Percentiles rank a stretch among this genome's conserved stretches.
Conservation (phyloP, 306 rosid genomes). For the Lotus japonicus region DNA sequence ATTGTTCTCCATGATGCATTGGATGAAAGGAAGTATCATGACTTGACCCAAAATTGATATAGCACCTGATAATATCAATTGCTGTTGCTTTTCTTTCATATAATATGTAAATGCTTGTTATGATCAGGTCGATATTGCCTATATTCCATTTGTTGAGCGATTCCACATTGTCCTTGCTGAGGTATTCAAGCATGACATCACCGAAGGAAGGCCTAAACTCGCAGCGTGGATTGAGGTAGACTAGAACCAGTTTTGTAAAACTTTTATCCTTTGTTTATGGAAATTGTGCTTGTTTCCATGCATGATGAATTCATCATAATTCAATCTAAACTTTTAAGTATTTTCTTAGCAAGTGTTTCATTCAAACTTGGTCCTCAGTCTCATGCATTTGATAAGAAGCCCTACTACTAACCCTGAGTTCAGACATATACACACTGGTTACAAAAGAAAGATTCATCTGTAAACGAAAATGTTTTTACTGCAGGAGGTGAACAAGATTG, state of each 20-base stretch:
- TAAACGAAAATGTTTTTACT: neutral
- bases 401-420: neutral
- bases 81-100: neutral
- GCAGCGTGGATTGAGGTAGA: conserved; percentile 65
- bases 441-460: neutral
- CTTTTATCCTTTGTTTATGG: neutral
- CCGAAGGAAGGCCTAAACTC: conserved; percentile 73
- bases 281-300: neutral
- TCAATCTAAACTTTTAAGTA: neutral
- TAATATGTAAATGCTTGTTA: conserved; percentile 14
- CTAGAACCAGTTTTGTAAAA: neutral
- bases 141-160: conserved; percentile 60
- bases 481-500: conserved; percentile 69
- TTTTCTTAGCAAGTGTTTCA: neutral
- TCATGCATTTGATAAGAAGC: neutral
- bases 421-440: too few species aligned
- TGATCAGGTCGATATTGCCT: conserved; percentile 72
- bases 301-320: neutral
- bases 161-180: conserved; percentile 49
- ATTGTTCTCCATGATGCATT: neutral
- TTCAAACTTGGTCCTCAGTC: neutral
- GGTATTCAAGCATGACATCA: conserved; percentile 47
- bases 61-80: neutral
- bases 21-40: neutral
- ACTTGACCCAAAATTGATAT: neutral